phyloP scores from a whole-genome alignment of 768 basidiomycete genomes.

The Roridomyces roridus region DNA sequence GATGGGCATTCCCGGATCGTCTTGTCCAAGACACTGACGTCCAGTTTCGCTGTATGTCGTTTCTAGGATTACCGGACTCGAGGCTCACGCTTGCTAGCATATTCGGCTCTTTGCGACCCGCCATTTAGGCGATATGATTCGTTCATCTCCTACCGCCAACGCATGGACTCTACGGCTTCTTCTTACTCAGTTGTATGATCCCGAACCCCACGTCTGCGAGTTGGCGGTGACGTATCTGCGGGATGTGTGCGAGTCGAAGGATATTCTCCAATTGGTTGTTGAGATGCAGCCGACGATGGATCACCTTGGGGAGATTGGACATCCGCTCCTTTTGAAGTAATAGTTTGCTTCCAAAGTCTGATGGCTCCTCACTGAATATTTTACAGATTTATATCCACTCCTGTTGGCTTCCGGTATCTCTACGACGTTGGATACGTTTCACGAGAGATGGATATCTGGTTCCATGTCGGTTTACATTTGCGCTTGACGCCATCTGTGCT shows the following conservation, averaged over 20 bases:
- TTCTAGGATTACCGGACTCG: no score
- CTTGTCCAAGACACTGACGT: constrained; percentile 92
- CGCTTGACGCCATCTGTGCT: no score
- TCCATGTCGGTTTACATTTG: no score
- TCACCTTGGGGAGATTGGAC: constrained; percentile 92
- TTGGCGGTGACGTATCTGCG: constrained; percentile 89
- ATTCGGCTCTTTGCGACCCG: constrained; percentile 88
- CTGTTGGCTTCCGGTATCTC: constrained; percentile 91
- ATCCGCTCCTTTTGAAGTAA: constrained; percentile 86
- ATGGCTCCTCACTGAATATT: neutral
- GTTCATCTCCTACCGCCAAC: constrained; percentile 64
- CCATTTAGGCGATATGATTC: constrained; percentile 84
- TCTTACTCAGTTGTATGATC: constrained; percentile 95
- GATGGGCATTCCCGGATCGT: constrained; percentile 96
- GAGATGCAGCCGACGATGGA: constrained; percentile 95
- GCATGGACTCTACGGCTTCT: constrained; percentile 92
- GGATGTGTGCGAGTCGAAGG: constrained; percentile 85
- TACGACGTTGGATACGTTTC: constrained; percentile 93
- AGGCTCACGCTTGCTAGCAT: constrained; percentile 54
- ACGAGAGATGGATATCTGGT: constrained; percentile 95
- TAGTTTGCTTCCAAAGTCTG: constrained; percentile 26
- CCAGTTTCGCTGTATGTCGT: constrained; percentile 77
- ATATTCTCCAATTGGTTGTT: constrained; percentile 87
- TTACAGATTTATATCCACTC: constrained; percentile 89
- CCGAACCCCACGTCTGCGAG: constrained; percentile 87